Evolutionary conservation across 495 filamentous ascomycete genomes (phyloP).

Genomic region (Cetradonia linearis): DNA sequence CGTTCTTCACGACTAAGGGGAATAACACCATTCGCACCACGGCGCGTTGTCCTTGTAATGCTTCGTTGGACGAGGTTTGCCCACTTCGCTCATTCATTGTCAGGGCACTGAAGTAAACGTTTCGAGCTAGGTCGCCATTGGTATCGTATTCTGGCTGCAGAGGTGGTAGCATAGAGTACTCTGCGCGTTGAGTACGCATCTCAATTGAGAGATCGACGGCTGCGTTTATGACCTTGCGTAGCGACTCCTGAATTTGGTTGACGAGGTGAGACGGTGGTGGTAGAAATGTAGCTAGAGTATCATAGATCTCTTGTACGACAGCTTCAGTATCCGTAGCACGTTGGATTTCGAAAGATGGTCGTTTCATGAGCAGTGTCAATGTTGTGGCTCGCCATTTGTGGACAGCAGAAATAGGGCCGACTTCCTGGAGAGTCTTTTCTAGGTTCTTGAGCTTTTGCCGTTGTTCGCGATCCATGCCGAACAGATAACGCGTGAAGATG

Average conservation of each 20-base stretch:
- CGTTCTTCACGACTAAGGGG: conserved; percentile 88
- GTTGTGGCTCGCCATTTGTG: conserved; percentile 95
- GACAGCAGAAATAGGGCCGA: conserved; percentile 71
- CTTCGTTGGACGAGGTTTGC: conserved; percentile 56
- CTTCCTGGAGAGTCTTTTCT: conserved; percentile 81
- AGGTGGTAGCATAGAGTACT: conserved; percentile 95
- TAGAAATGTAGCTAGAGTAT: conserved; percentile 65
- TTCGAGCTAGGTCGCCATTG: conserved; percentile 73
- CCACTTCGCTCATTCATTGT: conserved; percentile 89
- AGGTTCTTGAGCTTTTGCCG: conserved; percentile 91
- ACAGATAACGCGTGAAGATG: conserved; percentile 93
- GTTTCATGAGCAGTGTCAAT: conserved; percentile 71
- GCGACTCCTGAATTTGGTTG: conserved; percentile 60
- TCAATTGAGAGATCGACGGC: conserved; percentile 84
- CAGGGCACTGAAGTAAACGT: conserved; percentile 75
- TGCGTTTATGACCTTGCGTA: conserved; percentile 69
- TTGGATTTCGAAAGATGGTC: conserved; percentile 62
- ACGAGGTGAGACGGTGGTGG: conserved; percentile 71
- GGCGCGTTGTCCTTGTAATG: conserved; percentile 62
- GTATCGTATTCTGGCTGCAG: conserved; percentile 92
- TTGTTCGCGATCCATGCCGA: conserved; percentile 95
- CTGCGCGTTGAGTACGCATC: conserved; percentile 91
- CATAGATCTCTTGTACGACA: conserved; percentile 75
- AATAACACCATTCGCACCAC: conserved; percentile 86
- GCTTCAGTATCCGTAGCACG: conserved; percentile 79